Percentiles rank a stretch among this genome's conserved stretches.
phyloP scores from a whole-genome alignment of 805 yeast genomes.

The Kodamaea sagamina region DNA sequence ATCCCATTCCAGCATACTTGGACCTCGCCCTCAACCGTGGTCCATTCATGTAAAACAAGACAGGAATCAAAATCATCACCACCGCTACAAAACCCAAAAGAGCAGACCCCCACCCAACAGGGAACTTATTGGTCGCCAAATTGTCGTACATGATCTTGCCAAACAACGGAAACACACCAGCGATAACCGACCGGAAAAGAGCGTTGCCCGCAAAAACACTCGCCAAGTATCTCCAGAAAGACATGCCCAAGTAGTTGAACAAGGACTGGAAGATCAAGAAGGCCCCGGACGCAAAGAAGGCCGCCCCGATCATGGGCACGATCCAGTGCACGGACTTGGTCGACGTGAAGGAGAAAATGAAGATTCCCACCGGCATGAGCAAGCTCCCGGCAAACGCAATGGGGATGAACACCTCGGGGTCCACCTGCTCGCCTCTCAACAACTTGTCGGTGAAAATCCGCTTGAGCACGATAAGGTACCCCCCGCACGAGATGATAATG shows the following conservation, averaged over 20 bases:
- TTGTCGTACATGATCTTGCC: slow-evolving; percentile 60
- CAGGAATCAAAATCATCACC: slow-evolving; percentile 49
- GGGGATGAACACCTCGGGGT: slow-evolving; percentile 24
- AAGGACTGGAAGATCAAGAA: slow-evolving; percentile 50
- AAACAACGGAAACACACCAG: slow-evolving; percentile 65
- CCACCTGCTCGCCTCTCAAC: slow-evolving; percentile 14
- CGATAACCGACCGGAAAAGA: slow-evolving; percentile 51
- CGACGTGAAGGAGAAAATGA: slow-evolving; percentile 25
- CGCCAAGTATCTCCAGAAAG: slow-evolving; percentile 53
- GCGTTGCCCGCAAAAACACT: slow-evolving; percentile 62
- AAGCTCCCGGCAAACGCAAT: slow-evolving; percentile 24
- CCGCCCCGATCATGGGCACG: slow-evolving; percentile 25
- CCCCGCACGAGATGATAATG: slow-evolving; percentile 20
- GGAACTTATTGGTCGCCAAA: slow-evolving; percentile 48
- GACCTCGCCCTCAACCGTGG: slow-evolving; percentile 48
- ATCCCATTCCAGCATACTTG: slow-evolving; percentile 29
- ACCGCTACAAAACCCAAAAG: slow-evolving; percentile 50
- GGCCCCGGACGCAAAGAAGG: slow-evolving; percentile 24
- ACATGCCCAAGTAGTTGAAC: slow-evolving; percentile 50
- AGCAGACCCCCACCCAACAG: slow-evolving; percentile 60
- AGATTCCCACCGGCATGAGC: slow-evolving; percentile 24
- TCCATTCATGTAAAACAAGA: slow-evolving; percentile 45
- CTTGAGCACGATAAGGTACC: slow-evolving; percentile 16
- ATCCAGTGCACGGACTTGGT: slow-evolving; percentile 23
- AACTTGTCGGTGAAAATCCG: slow-evolving; percentile 17